Evolutionary conservation across 306 rosid genomes (phyloP), one percentile per base, ranked within the genome.

Genomic region (Begonia masoniana): DNA sequence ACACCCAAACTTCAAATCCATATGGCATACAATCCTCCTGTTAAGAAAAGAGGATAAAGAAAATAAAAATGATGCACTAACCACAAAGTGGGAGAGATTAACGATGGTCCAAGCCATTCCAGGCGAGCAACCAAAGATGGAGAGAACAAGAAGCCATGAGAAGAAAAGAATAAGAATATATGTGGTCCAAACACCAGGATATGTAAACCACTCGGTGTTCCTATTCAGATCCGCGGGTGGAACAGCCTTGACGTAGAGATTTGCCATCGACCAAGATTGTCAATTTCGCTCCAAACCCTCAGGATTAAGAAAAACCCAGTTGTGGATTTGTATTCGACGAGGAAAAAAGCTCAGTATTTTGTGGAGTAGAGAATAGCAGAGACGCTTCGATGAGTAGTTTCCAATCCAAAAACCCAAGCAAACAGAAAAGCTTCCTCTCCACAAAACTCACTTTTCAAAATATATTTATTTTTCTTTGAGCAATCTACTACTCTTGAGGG

Each of bases 91-190:
- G 51, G 71, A 53, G 61, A 92, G 93, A 71, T 92, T 92, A 61
- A 92, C 99, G 71, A 74, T 55, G 74, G 96, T 92, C 99, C 99
- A 92, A 26, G 96, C 99, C 81, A 87, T 92, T 41, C 99, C 99
- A 12, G 96, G 95, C 50, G 99, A 79, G 63, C 95, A 92, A 63
- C 93, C 83, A 41, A 83, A 81, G 62, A 92, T 73, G 56, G 99
- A 86, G 51, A 92, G 87, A 31, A 87, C 96, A 15, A 92, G 72
- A 47, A 92, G 73, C 99, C 99, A 92, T n/a, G 82, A 46, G 69
- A 92, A 79, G 82, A 92, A 92, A 26, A 92, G 78, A 65, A 92
- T 92, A 58, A 92, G 96, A 65, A 92, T 92, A 70, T 92, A 92
- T 15, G 93, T 86, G 24, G 99, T 92, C 99, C 99, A 92, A 6